phyloP scores from a whole-genome alignment of 768 basidiomycete species.

The Termitomyces sp. region DNA sequence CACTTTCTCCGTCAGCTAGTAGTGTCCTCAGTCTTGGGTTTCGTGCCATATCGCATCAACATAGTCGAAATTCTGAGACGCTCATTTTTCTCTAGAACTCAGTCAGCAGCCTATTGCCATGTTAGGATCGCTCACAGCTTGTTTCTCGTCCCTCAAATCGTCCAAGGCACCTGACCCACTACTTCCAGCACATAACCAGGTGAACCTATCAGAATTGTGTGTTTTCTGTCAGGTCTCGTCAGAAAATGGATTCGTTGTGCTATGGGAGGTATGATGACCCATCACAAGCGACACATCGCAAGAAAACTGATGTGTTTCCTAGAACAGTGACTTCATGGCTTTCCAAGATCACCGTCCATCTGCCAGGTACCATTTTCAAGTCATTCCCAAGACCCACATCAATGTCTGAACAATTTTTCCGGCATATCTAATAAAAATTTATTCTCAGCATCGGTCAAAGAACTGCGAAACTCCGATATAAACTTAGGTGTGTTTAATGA shows the following conservation, averaged over 20 bases:
- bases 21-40: not conserved
- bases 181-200: not conserved
- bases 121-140: slow-evolving; percentile 6
- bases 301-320: not conserved
- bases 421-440: slow-evolving; percentile 2
- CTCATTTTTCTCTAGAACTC: too few species aligned
- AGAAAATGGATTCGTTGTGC: slow-evolving; percentile 42
- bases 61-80: not conserved
- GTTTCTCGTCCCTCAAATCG: slow-evolving; percentile 10
- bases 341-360: slow-evolving; percentile 52
- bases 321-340: slow-evolving; percentile 50
- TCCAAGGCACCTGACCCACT: slow-evolving; percentile 2
- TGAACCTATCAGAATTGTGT: slow-evolving; percentile 21
- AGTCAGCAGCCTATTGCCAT: not conserved
- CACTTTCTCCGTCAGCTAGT: too few species aligned
- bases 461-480: slow-evolving; percentile 41
- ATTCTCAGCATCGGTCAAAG: slow-evolving; percentile 50
- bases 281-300: not conserved
- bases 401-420: slow-evolving; percentile 13
- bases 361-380: slow-evolving; percentile 43
- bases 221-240: slow-evolving; percentile 43
- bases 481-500: slow-evolving; percentile 39
- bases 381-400: slow-evolving; percentile 53
- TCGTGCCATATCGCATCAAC: not conserved
- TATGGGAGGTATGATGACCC: slow-evolving; percentile 41